Evolutionary conservation across 192 early-diverging fungal species (phyloP), one percentile per base, ranked within the genome.

Genomic region (Podila epicladia): DNA sequence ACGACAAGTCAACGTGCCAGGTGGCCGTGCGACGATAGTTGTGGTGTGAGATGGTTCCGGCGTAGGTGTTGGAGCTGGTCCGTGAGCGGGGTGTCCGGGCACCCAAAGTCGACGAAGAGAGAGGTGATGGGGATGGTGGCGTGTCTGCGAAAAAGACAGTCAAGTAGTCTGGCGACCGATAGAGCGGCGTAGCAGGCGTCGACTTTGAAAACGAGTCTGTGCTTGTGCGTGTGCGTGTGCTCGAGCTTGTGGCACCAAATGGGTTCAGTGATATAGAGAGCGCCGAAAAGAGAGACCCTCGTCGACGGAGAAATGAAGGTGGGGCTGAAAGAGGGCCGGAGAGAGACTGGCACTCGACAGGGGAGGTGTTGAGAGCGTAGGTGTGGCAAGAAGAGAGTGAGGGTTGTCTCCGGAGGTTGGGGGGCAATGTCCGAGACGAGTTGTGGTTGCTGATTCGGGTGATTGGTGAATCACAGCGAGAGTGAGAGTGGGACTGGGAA

Each of bases 81-180:
- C 9, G 11, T 28, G 38, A 13, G 58, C 20, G 33, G 20, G 53
- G 55, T 32, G 22, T 58, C 17, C 60, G 19, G n/a, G 9, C 19
- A 35, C 31, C 4, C 32, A 35, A 19, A 37, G 62, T 24, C 38
- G 22, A 51, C 51, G 50, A 55, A 33, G 1, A 22, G 57, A n/a
- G 64, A 29, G 0, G 28, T 57, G 51, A 41, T 41, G 41, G 15
- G 0, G 41, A 45, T 45, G 41, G 41, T 45, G 41, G 41, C 41
- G 71, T 69, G 49, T 80, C 71, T 17, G 77, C 66, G 49, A 80
- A 80, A 73, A 65, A 80, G 35, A 58, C 77, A 60, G 77, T 80
- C 60, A 80, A 50, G 35, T 80, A 80, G 58, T 80, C 77, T 9
- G 77, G 77, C 55, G 77, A 67, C 17, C 51, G 71, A 48, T 71